Base-by-base conservation (phyloP, 2,329 filamentous ascomycete species). In the Cladorrhinum sp. region DNA sequence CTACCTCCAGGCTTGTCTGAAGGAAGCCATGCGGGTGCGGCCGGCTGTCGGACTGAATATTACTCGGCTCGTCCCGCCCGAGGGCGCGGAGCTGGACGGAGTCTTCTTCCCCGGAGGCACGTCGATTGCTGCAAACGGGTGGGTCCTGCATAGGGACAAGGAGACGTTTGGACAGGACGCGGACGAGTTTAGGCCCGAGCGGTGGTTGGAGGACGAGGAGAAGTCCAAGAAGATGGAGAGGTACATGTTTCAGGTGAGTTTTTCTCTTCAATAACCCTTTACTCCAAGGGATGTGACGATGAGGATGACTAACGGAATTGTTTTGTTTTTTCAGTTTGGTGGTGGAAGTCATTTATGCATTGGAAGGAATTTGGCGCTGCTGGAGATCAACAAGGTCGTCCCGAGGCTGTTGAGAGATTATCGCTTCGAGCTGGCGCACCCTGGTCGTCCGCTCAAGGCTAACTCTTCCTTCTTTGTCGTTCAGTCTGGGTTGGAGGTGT, bases 401-500 rank as follows among this genome's bases (percentile, higher is more conserved):
- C 81, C 82, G 3, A 78, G 81, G 36, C 72, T 86, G 24, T 70
- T 84, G 63, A 71, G 81, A n/a, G 78, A 83, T 62, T 85, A 80
- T 66, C 73, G 80, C 50, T 79, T 85, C 63, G 74, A 81, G 68
- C 73, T 85, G 24, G 76, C 79, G n/a, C 74, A 81, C 60, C 81
- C 81, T 0, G 74, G 76, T 9, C 74, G 78, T 48, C 75, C 79
- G 55, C 73, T 85, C 65, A 77, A 76, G 61, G 80, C 81, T n/a
- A 78, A 81, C 57, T 78, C 82, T 20, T 83, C 81, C 2, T 85
- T 85, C 70, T 85, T 86, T 66, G 83, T 85, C 9, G 81, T 85
- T 9, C 83, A 85, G 69, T 75, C 79, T 54, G 83, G 83, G 0
- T 67, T 85, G 62, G 76, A 84, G 52, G 81, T 85, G 52, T 82